Evolutionary conservation across 164 flowering plant genomes (phyloP).

Genomic region (Macadamia integrifolia): DNA sequence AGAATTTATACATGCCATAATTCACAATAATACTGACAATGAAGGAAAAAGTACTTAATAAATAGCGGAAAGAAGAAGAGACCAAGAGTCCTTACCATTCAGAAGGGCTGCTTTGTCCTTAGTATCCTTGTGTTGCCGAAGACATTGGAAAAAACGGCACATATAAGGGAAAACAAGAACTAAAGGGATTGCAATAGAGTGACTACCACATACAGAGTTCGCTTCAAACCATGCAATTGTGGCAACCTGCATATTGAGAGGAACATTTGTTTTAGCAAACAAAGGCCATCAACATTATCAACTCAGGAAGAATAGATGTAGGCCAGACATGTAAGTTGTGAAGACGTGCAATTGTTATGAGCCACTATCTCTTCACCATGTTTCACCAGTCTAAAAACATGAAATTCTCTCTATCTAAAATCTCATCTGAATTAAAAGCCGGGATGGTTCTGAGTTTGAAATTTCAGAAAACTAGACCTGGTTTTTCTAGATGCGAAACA

Average conservation of each 20-base stretch:
- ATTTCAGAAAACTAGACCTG: too few species aligned
- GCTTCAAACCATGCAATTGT: slow-evolving; percentile 99
- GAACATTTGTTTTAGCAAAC: background rate
- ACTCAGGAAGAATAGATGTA: background rate
- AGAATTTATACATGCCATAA: background rate
- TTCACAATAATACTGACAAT: background rate
- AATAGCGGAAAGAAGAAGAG: background rate
- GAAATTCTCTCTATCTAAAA: too few species aligned
- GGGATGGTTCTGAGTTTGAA: too few species aligned
- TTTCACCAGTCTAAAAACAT: background rate
- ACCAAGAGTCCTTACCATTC: slow-evolving; percentile 47
- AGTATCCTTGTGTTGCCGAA: slow-evolving; percentile 90
- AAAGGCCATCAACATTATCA: slow-evolving; percentile 1
- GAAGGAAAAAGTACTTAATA: background rate
- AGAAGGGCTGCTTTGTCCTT: slow-evolving; percentile 67
- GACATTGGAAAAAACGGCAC: slow-evolving; percentile 86
- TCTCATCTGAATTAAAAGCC: too few species aligned
- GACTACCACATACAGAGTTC: slow-evolving; percentile 97
- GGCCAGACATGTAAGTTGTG: background rate
- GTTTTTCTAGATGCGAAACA: too few species aligned
- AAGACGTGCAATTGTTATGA: background rate
- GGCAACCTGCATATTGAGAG: slow-evolving; percentile 56
- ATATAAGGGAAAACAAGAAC: slow-evolving; percentile 85
- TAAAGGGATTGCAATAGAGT: slow-evolving; percentile 83
- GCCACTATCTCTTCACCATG: background rate